Conservation (phyloP, 2,329 filamentous ascomycete species). For the Penicillium olsonii region DNA sequence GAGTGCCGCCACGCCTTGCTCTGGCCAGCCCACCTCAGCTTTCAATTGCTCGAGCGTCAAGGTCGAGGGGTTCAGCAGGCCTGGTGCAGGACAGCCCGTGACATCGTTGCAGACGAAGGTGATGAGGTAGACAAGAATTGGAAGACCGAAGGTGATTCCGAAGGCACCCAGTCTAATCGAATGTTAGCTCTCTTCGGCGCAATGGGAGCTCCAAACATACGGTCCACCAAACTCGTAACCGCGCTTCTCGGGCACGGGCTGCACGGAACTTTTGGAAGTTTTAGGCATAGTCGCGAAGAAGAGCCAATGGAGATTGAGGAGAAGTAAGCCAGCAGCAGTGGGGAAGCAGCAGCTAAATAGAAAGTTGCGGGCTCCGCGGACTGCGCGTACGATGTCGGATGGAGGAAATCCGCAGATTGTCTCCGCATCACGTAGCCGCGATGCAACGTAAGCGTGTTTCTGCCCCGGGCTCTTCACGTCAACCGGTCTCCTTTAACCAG, state of each 20-base stretch:
- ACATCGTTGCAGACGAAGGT: slow-evolving; percentile 90
- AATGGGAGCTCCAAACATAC: slow-evolving; percentile 33
- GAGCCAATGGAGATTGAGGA: slow-evolving; percentile 1
- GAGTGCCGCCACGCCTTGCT: slow-evolving; percentile 68
- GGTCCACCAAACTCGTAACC: slow-evolving; percentile 52
- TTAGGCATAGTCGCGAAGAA: slow-evolving; percentile 30
- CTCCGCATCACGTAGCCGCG: slow-evolving; percentile 12
- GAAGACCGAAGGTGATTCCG: slow-evolving; percentile 76
- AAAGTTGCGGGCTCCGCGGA: not conserved
- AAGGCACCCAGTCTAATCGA: slow-evolving; percentile 69
- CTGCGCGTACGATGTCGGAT: slow-evolving; percentile 24
- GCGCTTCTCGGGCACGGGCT: slow-evolving; percentile 42
- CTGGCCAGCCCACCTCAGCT: slow-evolving; percentile 77
- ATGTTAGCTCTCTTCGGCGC: slow-evolving; percentile 14
- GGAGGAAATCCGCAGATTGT: slow-evolving; percentile 12
- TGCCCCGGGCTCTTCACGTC: slow-evolving; percentile 3
- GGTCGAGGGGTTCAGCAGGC: slow-evolving; percentile 70
- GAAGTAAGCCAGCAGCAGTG: slow-evolving; percentile 4
- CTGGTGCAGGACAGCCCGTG: slow-evolving; percentile 85
- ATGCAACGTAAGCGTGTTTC: slow-evolving; percentile 22
- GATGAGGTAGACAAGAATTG: slow-evolving; percentile 74
- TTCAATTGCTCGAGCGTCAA: slow-evolving; percentile 73
- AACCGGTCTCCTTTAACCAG: not conserved
- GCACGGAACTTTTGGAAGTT: slow-evolving; percentile 32
- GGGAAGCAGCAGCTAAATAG: slow-evolving; percentile 12